phyloP scores from a whole-genome alignment of 2,329 filamentous ascomycete species.

The Paraphaeosphaeria sporulosa region DNA sequence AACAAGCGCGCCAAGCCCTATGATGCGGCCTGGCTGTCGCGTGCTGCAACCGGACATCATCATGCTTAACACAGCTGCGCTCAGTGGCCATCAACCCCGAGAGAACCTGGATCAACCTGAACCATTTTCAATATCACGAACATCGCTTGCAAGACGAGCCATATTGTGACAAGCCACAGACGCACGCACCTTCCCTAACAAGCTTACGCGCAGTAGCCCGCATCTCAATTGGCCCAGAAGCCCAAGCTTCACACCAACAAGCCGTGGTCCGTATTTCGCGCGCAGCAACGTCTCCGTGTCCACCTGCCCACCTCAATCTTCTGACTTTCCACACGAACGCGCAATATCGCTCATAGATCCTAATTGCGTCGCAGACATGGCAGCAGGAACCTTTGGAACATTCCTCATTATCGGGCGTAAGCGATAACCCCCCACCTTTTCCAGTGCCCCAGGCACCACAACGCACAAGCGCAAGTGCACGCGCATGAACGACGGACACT shows the following conservation, averaged over 20 bases:
- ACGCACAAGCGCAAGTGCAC: background rate
- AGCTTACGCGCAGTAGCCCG: conserved; percentile 31
- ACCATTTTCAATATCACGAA: conserved; percentile 9
- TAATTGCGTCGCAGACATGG: conserved; percentile 33
- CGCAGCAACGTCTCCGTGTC: conserved; percentile 15
- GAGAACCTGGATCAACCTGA: background rate
- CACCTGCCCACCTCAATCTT: conserved; percentile 11
- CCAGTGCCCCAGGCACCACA: conserved; percentile 11
- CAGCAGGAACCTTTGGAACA: conserved; percentile 78
- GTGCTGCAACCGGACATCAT: conserved; percentile 11
- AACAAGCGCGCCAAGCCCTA: background rate
- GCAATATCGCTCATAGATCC: conserved; percentile 17
- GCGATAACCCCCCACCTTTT: conserved; percentile 49
- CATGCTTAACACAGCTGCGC: background rate
- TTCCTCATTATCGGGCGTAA: conserved; percentile 96
- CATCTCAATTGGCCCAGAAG: conserved; percentile 36
- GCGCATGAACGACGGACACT: conserved; percentile 16
- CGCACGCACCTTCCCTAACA: conserved; percentile 38
- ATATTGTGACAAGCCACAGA: conserved; percentile 18
- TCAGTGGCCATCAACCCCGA: background rate
- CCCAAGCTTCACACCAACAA: conserved; percentile 23
- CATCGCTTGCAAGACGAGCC: conserved; percentile 5
- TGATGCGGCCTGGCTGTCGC: conserved; percentile 1
- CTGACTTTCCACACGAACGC: conserved; percentile 3
- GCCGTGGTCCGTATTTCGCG: conserved; percentile 22